Evolutionary conservation across 257 asterid genomes (phyloP), one percentile per base, ranked within the genome.

Genomic region (Scutellaria barbata): DNA sequence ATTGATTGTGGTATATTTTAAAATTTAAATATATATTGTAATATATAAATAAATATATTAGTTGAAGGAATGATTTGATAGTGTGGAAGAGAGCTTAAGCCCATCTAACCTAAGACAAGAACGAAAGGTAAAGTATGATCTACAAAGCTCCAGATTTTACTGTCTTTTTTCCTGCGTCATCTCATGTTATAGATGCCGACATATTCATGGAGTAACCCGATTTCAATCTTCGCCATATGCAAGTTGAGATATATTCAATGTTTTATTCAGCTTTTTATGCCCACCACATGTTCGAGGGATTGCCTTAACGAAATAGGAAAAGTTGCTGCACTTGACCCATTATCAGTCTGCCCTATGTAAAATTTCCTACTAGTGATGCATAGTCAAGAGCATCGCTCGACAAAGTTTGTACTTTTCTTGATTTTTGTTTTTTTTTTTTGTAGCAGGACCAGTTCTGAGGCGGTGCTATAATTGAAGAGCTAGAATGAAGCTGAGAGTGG

Each of bases 401-500:
- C 62, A 2, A 16, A 8, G 13, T 10, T 42, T 63, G 12, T 45
- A 14, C 7, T n/a, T 43, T 10, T 35, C 53, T 33, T 60, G 42
- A 6, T 0, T 16, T 71, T 61, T 17, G 6, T 33, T 25, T 60
- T 13, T 25, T 60, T 13, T 67, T 74, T 55, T 39, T 79, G 10
- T 13, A 25, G 57, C 77, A 58, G 67, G 64, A n/a, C 14, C 39
- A 51, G 18, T 42, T 13, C 47, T 2, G 1, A 12, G 67, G 63
- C 22, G 25, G 25, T 22, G 25, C 25, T 22, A 22, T 22, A 0
- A 0, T 1, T 22, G 25, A 22, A 22, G 25, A 66, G 67, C 80
- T 62, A 69, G 72, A 63, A 89, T 86, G 89, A 93, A 90, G 90
- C 37, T 86, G 71, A 87, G 74, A 77, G 86, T 84, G 59, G 94